These are phyloP conservation scores for Chloris gayana DNA, from an alignment of 176 grass and related monocot genomes.

Conservation along the genomic window DNA sequence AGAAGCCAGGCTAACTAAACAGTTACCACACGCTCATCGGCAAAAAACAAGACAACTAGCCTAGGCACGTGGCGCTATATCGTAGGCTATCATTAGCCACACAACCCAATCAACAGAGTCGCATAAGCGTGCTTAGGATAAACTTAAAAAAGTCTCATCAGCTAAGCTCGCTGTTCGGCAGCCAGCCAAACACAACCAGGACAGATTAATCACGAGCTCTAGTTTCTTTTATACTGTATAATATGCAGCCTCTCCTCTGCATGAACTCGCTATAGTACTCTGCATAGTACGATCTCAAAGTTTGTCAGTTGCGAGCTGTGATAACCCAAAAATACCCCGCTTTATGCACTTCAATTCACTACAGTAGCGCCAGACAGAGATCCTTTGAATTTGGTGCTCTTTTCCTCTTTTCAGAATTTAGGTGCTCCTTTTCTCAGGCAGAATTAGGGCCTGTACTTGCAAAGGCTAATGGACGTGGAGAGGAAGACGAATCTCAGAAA, in stretches of 20 bases:
- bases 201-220: slow-evolving; percentile 1
- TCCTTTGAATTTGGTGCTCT: background rate
- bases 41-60: background rate
- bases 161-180: slow-evolving; percentile 16
- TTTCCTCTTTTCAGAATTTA: slow-evolving; percentile 9
- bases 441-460: slow-evolving; percentile 6
- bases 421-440: background rate
- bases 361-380: background rate
- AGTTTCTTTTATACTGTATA: background rate
- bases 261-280: slow-evolving; percentile 21
- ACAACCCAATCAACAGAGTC: slow-evolving; percentile 35
- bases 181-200: background rate
- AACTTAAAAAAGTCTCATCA: slow-evolving; percentile 21
- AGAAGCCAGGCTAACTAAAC: background rate
- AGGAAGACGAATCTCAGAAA: slow-evolving; percentile 1
- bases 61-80: slow-evolving; percentile 45
- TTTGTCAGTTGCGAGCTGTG: slow-evolving; percentile 4
- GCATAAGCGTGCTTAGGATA: slow-evolving; percentile 56
- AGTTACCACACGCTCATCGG: slow-evolving; percentile 12
- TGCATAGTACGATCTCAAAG: background rate
- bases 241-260: slow-evolving; percentile 40
- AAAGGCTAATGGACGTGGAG: slow-evolving; percentile 16
- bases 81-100: slow-evolving; percentile 37
- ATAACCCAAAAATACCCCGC: slow-evolving; percentile 33
- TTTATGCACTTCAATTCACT: slow-evolving; percentile 12